Conservation (phyloP, 305 asterid genomes). For the Fraxinus baroniana region DNA sequence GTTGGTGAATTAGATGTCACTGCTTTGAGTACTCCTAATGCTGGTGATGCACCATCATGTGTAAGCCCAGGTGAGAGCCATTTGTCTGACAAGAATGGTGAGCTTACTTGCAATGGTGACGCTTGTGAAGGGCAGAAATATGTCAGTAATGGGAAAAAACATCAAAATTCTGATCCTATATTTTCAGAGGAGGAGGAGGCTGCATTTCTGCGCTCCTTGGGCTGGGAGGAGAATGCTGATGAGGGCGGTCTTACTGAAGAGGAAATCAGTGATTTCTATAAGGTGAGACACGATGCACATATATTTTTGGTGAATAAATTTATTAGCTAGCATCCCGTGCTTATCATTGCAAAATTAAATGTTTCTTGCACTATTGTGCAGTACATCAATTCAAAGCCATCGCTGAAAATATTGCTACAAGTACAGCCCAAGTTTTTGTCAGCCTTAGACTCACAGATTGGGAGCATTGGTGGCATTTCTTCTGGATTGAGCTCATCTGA, state of each 20-base stretch:
- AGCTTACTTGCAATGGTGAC: constrained; percentile 38
- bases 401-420: constrained; percentile 51
- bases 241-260: constrained; percentile 93
- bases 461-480: constrained; percentile 43
- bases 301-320: not conserved
- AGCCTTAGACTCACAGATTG: constrained; percentile 51
- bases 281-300: constrained; percentile 40
- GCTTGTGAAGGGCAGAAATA: constrained; percentile 25
- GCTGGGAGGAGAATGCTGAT: constrained; percentile 91
- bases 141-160: constrained; percentile 40
- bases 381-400: constrained; percentile 59
- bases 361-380: constrained; percentile 36
- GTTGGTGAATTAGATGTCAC: constrained; percentile 40
- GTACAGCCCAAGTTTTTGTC: constrained; percentile 40
- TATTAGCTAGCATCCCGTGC: not conserved
- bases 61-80: constrained; percentile 24
- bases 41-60: constrained; percentile 31
- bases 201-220: constrained; percentile 79
- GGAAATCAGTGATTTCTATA: constrained; percentile 76
- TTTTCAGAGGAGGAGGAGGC: constrained; percentile 78
- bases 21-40: constrained; percentile 33
- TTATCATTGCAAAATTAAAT: not conserved
- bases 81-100: constrained; percentile 37
- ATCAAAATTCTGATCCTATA: constrained; percentile 39
- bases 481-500: constrained; percentile 51